Base-by-base conservation (phyloP, 1,284 basidiomycete species). In the Amylostereum areolatum region DNA sequence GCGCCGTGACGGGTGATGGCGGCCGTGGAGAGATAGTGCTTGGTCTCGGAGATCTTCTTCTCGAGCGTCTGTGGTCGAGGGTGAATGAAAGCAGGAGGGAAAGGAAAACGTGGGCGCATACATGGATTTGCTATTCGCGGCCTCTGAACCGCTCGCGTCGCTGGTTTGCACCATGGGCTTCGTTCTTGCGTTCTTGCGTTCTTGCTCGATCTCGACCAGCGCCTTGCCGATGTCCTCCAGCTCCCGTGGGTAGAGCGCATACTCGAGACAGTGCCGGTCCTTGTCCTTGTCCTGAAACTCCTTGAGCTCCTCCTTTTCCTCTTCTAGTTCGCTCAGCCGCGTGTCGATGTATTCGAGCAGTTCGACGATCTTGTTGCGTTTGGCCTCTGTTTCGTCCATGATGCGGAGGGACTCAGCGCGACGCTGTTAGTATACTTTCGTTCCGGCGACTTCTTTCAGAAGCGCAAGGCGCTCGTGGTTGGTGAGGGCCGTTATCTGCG, bases 371-470 rank as follows among this genome's bases (percentile, higher is more conserved):
- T 97, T 98, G 31, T 78, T 73, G 11, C 93, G 84, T 64, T 98
- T 98, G 2, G 89, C 78, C 53, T 95, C 92, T 46, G 97, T 99
- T 62, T 98, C 95, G 39, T 92, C 81, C 89, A 99, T 97, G 65
- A 99, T 96, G 49, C 91, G 88, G 30, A 96, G 75, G 9, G 92
- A 96, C 65, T 99, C 96, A 1, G 89, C 61, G 10, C 97, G 81
- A 46, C 96, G 85, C 62, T 97, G 89, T 67, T 99, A 97, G 65
- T 99, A 99, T 1, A 99, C 94, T 60, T 97, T 92, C 0, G 97
- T 99, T 1, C 97, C 97, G 0, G 97, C 97, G 0, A 99, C 96
- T 66, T 99, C 97, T 63, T 99, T 99, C 45, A 99, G 76, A 12
- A 99, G 77, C 1, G 90, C 85, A 4, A 99, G 78, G 2, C 97